Evolutionary conservation across 805 yeast genomes (phyloP).

Genomic region (Saccharomycopsis fodiens): DNA sequence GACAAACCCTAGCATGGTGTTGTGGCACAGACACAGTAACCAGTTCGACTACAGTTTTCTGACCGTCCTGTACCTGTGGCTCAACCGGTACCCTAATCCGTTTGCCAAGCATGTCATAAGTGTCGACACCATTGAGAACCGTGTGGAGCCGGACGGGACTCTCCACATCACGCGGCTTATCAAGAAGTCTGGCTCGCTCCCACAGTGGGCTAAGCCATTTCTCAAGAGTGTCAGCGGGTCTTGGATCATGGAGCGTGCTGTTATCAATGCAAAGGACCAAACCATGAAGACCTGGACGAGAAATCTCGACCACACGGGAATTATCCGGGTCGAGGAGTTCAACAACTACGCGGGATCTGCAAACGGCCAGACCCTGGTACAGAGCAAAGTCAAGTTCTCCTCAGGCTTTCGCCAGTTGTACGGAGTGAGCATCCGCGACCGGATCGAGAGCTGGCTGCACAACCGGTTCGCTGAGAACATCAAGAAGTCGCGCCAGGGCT

Average conservation of each 20-base stretch:
- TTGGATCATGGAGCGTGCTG: conserved; percentile 75
- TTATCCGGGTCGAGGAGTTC: conserved; percentile 73
- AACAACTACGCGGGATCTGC: conserved; percentile 47
- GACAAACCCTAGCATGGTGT: too few relatives aligned
- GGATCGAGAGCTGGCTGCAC: conserved; percentile 79
- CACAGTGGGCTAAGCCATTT: conserved; percentile 70
- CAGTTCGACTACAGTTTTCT: conserved; percentile 57
- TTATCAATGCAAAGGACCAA: conserved; percentile 54
- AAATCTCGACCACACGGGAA: conserved; percentile 75
- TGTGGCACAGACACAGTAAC: conserved; percentile 49
- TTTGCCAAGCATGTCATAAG: conserved; percentile 79
- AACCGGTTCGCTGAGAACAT: conserved; percentile 62
- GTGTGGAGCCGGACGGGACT: conserved; percentile 54
- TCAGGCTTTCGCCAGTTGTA: conserved; percentile 45
- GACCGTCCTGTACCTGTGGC: conserved; percentile 70
- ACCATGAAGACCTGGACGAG: conserved; percentile 64
- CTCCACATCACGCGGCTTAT: conserved; percentile 68
- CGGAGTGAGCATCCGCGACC: conserved; percentile 52
- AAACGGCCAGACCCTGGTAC: conserved; percentile 39
- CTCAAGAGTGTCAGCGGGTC: conserved; percentile 62
- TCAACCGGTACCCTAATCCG: conserved; percentile 69
- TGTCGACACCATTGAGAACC: conserved; percentile 62
- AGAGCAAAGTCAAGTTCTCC: conserved; percentile 59
- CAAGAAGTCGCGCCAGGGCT: conserved; percentile 58
- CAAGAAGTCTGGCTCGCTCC: conserved; percentile 72